Evolutionary conservation across 2,329 filamentous ascomycete species (phyloP).

Genomic region (Pseudocercospora crystallina): DNA sequence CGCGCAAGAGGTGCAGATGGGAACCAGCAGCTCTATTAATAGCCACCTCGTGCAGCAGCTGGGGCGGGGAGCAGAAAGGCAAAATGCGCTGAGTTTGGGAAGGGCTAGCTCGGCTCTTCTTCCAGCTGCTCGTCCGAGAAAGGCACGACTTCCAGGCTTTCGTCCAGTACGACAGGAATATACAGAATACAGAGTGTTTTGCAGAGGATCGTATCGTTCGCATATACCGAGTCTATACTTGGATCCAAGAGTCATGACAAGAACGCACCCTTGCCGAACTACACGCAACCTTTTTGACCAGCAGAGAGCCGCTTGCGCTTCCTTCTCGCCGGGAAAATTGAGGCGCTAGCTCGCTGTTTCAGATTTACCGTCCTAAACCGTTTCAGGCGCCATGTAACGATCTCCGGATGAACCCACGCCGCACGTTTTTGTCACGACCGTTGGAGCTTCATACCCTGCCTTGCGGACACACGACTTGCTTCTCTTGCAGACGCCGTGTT

Average conservation of each 20-base stretch:
- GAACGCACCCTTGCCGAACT: too few relatives aligned
- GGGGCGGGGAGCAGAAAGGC: conserved; percentile 4
- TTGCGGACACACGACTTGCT: not conserved
- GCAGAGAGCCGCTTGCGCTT: not conserved
- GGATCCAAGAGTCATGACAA: too few relatives aligned
- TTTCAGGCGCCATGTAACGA: not conserved
- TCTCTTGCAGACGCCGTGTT: not conserved
- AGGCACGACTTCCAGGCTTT: not conserved
- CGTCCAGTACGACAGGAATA: too few relatives aligned
- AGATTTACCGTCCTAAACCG: conserved; percentile 10
- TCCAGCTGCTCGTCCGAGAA: not conserved
- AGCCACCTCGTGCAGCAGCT: not conserved
- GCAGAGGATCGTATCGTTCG: too few relatives aligned
- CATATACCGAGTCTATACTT: too few relatives aligned
- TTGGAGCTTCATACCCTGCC: not conserved
- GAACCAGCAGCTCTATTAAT: conserved; percentile 3
- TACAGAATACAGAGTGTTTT: too few relatives aligned
- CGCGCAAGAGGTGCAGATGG: conserved; percentile 5
- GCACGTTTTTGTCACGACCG: conserved; percentile 7
- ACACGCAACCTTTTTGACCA: too few relatives aligned
- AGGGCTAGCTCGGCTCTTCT: too few relatives aligned
- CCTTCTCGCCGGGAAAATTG: not conserved
- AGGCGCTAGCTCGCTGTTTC: conserved; percentile 19
- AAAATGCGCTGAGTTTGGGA: not conserved
- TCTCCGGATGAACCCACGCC: too few relatives aligned